Evolutionary conservation across 2,329 filamentous ascomycete species (phyloP).

Genomic region (Rutstroemia sydowiana): DNA sequence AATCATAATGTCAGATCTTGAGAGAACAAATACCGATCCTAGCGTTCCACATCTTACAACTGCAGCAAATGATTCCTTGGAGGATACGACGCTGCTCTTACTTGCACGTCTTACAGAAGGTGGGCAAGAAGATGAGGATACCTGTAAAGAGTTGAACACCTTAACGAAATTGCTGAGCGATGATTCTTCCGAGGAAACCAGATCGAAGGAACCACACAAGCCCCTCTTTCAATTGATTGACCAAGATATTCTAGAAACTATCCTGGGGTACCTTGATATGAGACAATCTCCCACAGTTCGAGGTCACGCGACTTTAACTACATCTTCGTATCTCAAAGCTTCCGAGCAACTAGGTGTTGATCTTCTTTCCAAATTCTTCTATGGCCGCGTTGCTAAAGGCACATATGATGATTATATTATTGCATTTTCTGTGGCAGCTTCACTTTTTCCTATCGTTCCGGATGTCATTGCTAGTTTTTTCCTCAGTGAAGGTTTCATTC

Average conservation of each 20-base stretch:
- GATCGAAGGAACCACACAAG: conserved; percentile 29
- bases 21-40: conserved; percentile 16
- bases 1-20: conserved; percentile 3
- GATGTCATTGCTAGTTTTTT: conserved; percentile 71
- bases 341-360: conserved; percentile 63
- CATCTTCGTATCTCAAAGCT: conserved; percentile 75
- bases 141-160: conserved; percentile 49
- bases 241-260: conserved; percentile 70
- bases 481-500: conserved; percentile 79
- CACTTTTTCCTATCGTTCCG: conserved; percentile 79
- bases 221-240: conserved; percentile 51
- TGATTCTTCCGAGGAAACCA: conserved; percentile 25
- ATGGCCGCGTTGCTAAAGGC: conserved; percentile 59
- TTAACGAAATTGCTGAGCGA: conserved; percentile 56
- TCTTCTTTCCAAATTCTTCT: conserved; percentile 68
- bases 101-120: conserved; percentile 88
- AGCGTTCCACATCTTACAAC: conserved; percentile 16
- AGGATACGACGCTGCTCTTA: conserved; percentile 37
- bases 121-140: conserved; percentile 73
- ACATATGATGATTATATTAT: conserved; percentile 85
- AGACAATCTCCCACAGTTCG: conserved; percentile 66
- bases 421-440: conserved; percentile 86
- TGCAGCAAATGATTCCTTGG: conserved; percentile 22
- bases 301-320: conserved; percentile 74
- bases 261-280: conserved; percentile 82